Base-by-base conservation (phyloP, 805 yeast species). In the Kuraishia cidri region DNA sequence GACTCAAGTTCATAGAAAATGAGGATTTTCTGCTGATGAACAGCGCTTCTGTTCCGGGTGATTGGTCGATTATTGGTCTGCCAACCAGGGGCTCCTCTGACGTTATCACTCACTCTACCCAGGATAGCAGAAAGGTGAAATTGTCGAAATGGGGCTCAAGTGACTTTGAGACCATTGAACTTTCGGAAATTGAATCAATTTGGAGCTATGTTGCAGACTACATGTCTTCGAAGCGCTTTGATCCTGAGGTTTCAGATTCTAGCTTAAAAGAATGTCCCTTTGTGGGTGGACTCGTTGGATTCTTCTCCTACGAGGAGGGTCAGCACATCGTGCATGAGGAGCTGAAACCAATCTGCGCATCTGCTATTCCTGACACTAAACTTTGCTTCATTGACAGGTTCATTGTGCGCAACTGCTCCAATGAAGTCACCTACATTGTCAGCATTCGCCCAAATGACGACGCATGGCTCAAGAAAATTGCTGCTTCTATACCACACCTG, bases 281-380 rank as follows among this genome's bases (percentile, higher is more conserved):
- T 46, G 60, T 75, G 36, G 97, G 98, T n/a, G 99, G 99, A 0
- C 64, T 84, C 21, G 62, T 88, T 34, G 99, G 99, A 4, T 63
- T 80, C 26, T 54, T 92, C 8, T 80, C 94, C 0, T 92, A 92
- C 50, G 98, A 90, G 51, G 90, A 83, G 57, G 95, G 95, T 1
- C 69, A 69, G 17, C 66, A 64, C 37, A 43, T 71, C 6, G 37
- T 51, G 2, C 24, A 50, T 5, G 45, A 55, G 5, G 50, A 53
- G 3, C 42, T 69, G 26, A 54, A 56, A 28, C 60, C 66, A 22
- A 40, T 68, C 3, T 61, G 73, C 1, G 48, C 46, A 2, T 48
- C 44, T 0, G 44, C 48, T 10, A 66, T 72, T 3, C 90, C 94
- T 0, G 95, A 85, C 52, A 71, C 86, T 16, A 81, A 80, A 43